Base-by-base conservation (phyloP, 441 rosid genomes). In the Rhodomyrtus psidioides region DNA sequence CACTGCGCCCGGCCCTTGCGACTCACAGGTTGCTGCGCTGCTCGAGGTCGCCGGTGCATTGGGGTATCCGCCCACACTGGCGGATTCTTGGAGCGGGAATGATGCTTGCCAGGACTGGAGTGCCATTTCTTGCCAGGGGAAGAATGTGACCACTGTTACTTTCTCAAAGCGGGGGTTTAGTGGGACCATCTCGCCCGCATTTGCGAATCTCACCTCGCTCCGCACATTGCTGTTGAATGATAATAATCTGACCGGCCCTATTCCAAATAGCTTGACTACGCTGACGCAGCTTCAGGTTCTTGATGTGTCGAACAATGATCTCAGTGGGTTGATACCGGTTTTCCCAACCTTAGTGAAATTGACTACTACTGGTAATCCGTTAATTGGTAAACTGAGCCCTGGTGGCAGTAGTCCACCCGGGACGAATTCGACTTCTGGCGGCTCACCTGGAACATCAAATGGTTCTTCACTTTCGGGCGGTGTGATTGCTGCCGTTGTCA, bases 281-380 rank as follows among this genome's bases (percentile, higher is more conserved):
- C 83, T 95, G 90, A 6, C 93, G 21, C 87, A 83, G 55, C 86
- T 95, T 74, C 89, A 86, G 88, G 46, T 58, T 56, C 90, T 95
- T 83, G 93, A 95, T 87, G 94, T 95, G 21, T 91, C 97, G 0
- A 93, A 93, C 79, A 96, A 96, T 87, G 92, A 96, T 86, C 93
- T 96, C 74, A 89, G 82, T 9, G 98, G 98, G 4, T 86, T 39
- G 9, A 81, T 93, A 55, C 98, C 96, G 0, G 8, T 23, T 21
- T 94, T 95, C 83, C 85, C 92, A 0, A 15, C 51, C 16, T 23
- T 85, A 0, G 92, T 94, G 82, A 94, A 91, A 90, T 88, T 94
- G 53, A 81, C 3, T 14, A 56, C 88, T 60, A 57, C 93, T 0
- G 98, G 98, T 21, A 96, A 96, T 84, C 54, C 88, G 85, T 85